Evolutionary conservation across 2,329 filamentous ascomycete species (phyloP).

Genomic region (Dactylellina drechsleri): DNA sequence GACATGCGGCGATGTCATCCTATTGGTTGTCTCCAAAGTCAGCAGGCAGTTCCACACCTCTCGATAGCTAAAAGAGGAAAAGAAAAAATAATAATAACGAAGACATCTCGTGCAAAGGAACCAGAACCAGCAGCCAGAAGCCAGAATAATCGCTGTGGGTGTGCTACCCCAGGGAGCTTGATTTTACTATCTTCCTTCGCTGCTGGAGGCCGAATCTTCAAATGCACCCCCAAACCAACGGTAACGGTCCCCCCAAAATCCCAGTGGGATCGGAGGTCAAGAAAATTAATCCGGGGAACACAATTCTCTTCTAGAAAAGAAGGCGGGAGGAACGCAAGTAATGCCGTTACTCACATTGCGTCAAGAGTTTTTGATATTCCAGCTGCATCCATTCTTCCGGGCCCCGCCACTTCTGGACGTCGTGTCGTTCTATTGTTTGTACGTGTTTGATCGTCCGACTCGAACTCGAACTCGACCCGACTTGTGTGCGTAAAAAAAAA

Average conservation of each 20-base stretch:
- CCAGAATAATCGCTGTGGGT: background rate
- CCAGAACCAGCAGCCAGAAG: background rate
- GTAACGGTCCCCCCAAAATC: slow-evolving; percentile 3
- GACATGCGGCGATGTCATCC: slow-evolving; percentile 57
- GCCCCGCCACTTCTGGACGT: slow-evolving; percentile 6
- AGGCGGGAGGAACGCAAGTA: background rate
- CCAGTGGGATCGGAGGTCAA: slow-evolving; percentile 17
- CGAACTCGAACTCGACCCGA: too few species aligned
- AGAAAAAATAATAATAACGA: too few species aligned
- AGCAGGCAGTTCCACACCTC: slow-evolving; percentile 25
- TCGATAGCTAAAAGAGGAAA: background rate
- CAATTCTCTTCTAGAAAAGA: background rate
- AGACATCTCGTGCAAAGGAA: too few species aligned
- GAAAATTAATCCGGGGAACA: slow-evolving; percentile 22
- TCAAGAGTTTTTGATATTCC: slow-evolving; percentile 54
- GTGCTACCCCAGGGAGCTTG: slow-evolving; percentile 22
- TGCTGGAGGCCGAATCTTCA: too few species aligned
- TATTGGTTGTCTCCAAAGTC: slow-evolving; percentile 45
- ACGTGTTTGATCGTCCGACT: slow-evolving; percentile 37
- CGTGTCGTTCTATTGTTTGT: slow-evolving; percentile 13
- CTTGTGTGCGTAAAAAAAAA: too few species aligned
- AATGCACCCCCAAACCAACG: background rate
- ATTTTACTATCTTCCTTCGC: slow-evolving; percentile 3
- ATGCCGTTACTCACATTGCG: slow-evolving; percentile 42
- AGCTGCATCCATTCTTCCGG: slow-evolving; percentile 44